Evolutionary conservation across 1,284 basidiomycete species (phyloP).

Genomic region (Sporisorium reilianum): DNA sequence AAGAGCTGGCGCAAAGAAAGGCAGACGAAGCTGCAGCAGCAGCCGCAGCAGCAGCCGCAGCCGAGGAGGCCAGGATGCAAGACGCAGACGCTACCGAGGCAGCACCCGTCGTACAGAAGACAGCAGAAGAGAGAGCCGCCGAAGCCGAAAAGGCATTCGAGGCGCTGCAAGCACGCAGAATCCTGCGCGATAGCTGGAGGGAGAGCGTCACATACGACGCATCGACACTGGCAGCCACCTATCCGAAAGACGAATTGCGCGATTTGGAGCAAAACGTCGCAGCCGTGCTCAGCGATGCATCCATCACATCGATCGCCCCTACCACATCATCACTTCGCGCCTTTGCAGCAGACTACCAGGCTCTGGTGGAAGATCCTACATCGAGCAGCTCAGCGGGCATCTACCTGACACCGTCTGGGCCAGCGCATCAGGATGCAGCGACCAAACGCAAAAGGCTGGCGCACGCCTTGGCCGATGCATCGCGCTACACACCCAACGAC

Average conservation of each 20-base stretch:
- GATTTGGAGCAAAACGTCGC: slow-evolving; percentile 33
- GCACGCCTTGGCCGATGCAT: slow-evolving; percentile 56
- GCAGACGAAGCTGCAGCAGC: slow-evolving; percentile 39
- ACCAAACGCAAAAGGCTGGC: slow-evolving; percentile 60
- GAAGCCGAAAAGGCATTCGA: slow-evolving; percentile 51
- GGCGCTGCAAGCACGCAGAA: slow-evolving; percentile 43
- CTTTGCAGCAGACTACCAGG: slow-evolving; percentile 59
- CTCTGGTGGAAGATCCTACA: slow-evolving; percentile 50
- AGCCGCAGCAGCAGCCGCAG: slow-evolving; percentile 26
- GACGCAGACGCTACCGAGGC: slow-evolving; percentile 17
- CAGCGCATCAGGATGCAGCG: slow-evolving; percentile 48
- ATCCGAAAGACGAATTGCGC: slow-evolving; percentile 33
- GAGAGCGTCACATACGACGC: slow-evolving; percentile 34
- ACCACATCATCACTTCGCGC: slow-evolving; percentile 52
- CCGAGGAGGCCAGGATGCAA: slow-evolving; percentile 23
- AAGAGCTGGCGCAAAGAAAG: slow-evolving; percentile 39
- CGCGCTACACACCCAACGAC: slow-evolving; percentile 59
- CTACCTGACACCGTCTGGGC: slow-evolving; percentile 54
- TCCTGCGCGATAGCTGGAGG: slow-evolving; percentile 46
- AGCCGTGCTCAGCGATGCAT: slow-evolving; percentile 25
- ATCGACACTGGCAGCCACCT: slow-evolving; percentile 41
- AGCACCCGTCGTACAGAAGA: slow-evolving; percentile 26
- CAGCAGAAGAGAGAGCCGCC: slow-evolving; percentile 48
- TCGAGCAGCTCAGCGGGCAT: slow-evolving; percentile 38
- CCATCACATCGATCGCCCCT: slow-evolving; percentile 29